Percentiles rank a stretch among this genome's conserved stretches.
phyloP scores from a whole-genome alignment of 345 rosid genomes.

The Pseudoturritis turrita region DNA sequence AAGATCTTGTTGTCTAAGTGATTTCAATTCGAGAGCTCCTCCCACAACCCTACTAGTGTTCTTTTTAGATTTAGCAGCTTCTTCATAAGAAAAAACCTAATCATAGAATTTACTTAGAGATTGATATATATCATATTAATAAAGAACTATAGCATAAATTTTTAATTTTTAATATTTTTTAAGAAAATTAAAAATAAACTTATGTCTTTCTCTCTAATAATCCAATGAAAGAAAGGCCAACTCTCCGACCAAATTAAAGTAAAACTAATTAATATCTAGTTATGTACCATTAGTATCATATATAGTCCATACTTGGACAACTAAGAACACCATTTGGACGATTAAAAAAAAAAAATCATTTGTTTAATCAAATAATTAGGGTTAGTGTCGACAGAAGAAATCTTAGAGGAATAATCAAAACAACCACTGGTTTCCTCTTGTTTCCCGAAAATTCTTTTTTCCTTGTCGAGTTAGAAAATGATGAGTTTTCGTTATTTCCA shows the following conservation, averaged over 20 bases:
- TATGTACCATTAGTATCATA: neutral
- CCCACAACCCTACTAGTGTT: too few relatives aligned
- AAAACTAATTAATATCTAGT: neutral
- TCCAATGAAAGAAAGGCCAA: neutral
- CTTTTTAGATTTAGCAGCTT: too few relatives aligned
- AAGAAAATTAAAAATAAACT: too few relatives aligned
- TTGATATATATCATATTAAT: too few relatives aligned
- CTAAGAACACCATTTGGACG: conserved; percentile 9
- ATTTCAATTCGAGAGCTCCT: too few relatives aligned
- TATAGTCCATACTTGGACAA: neutral
- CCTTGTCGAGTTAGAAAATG: conserved; percentile 29
- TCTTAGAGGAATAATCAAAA: conserved; percentile 24
- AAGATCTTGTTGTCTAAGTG: too few relatives aligned
- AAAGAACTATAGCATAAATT: too few relatives aligned
- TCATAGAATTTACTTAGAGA: too few relatives aligned
- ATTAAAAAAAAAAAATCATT: neutral
- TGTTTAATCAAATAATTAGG: neutral
- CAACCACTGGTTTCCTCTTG: conserved; percentile 25
- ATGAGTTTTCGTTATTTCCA: conserved; percentile 32
- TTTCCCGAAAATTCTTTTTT: conserved; percentile 29
- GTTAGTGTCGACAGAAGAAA: conserved; percentile 27
- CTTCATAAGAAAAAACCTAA: too few relatives aligned
- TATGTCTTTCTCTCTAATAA: too few relatives aligned
- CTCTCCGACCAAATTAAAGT: neutral
- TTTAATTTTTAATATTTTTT: too few relatives aligned